Percentiles rank a stretch among this genome's conserved stretches.
Conservation (phyloP, 441 rosid genomes). For the Gossypium schwendimanii region DNA sequence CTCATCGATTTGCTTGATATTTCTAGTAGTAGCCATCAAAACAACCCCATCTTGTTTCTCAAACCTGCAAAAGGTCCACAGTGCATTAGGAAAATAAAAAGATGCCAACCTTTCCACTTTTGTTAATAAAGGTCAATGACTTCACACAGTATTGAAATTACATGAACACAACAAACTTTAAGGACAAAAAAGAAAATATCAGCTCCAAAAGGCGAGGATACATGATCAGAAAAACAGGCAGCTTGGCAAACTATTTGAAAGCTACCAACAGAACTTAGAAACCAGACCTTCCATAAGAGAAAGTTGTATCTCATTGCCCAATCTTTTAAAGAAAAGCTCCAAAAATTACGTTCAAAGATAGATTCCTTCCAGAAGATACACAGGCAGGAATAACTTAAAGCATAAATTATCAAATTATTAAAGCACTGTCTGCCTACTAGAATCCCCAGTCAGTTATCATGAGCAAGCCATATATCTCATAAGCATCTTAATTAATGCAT, state of each 20-base stretch:
- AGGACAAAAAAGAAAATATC: background rate
- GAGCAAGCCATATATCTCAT: background rate
- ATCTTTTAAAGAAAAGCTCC: background rate
- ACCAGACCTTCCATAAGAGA: background rate
- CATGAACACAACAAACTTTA: background rate
- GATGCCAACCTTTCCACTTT: conserved; percentile 1
- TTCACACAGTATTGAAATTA: background rate
- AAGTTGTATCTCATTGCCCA: background rate
- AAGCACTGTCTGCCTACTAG: background rate
- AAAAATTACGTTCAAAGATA: background rate
- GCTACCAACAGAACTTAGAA: background rate
- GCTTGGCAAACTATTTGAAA: background rate
- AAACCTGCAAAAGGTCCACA: conserved; percentile 43
- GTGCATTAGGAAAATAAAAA: conserved; percentile 9
- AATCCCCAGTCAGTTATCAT: background rate
- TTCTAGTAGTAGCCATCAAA: conserved; percentile 91
- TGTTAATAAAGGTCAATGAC: background rate
- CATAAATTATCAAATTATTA: background rate
- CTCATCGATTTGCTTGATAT: conserved; percentile 87
- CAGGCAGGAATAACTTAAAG: background rate
- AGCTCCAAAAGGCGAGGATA: background rate
- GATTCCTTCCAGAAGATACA: background rate
- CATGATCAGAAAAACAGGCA: background rate
- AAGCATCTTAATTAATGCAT: conserved; percentile 10
- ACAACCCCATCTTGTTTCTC: conserved; percentile 98